Conservation (phyloP, 2,329 filamentous ascomycete genomes). For the Basipetospora chlamydospora region DNA sequence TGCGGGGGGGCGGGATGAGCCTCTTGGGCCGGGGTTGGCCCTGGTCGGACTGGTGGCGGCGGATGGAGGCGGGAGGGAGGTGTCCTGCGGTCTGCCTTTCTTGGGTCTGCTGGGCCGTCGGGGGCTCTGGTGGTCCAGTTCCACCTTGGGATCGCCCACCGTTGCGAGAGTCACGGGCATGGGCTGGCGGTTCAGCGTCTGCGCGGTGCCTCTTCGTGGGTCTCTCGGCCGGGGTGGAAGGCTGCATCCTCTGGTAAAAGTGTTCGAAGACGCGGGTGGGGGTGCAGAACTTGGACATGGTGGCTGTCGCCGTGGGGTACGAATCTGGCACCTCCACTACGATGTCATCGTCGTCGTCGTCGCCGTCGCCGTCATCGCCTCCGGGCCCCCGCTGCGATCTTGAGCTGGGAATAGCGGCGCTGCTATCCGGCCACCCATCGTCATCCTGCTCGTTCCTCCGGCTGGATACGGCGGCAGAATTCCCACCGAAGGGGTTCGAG, state of each 20-base stretch:
- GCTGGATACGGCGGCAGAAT: no score
- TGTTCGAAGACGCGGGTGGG: conserved; percentile 36
- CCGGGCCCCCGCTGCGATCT: no score
- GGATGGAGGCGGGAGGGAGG: neutral
- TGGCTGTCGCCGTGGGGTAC: conserved; percentile 22
- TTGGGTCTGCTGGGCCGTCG: neutral
- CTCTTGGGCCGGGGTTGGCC: no score
- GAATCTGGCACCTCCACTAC: conserved; percentile 39
- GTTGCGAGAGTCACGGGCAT: no score
- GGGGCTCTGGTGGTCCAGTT: neutral
- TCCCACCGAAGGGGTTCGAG: no score
- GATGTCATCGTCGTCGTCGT: conserved; percentile 13
- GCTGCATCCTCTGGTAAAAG: conserved; percentile 18
- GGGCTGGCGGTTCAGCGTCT: no score
- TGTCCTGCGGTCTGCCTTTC: neutral
- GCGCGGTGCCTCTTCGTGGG: no score
- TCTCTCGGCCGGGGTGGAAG: no score
- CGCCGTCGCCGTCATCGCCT: no score
- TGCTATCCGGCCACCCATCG: neutral
- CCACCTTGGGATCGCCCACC: no score
- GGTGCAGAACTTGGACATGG: conserved; percentile 22
- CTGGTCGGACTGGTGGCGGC: conserved; percentile 4
- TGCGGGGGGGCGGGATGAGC: neutral
- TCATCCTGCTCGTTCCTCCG: neutral
- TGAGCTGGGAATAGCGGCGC: conserved; percentile 4